Base-by-base conservation (phyloP, 306 rosid species). In the Sindora glabra region DNA sequence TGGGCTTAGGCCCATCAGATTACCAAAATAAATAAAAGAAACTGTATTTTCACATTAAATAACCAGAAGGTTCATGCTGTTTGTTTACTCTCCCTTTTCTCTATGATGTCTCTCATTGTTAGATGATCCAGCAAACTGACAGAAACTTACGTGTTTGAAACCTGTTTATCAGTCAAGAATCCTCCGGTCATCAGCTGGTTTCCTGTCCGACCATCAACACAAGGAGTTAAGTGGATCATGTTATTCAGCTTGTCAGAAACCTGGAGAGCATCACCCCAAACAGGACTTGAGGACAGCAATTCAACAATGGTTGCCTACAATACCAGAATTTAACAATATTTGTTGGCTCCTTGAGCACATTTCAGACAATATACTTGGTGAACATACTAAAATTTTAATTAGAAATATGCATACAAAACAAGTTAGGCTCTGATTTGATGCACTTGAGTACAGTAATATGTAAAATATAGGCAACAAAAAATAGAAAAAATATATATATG, bases 201-300 rank as follows among this genome's bases (percentile, higher is more conserved):
- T 76, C 98, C 98, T 56, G 95, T 91, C 72, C 96, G 95, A 70
- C 88, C 96, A 41, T 91, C 98, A 71, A 91, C 87, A 78, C 98
- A 91, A 6, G 88, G 82, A 34, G 92, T 83, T 75, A 91, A 55
- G 80, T 88, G 98, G 73, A 88, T 83, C 78, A 88, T 74, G 64
- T 64, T 69, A 79, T 74, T 83, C 74, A 92, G 76, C 76, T 65
- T 76, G 77, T 88, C 89, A 70, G 91, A 81, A 77, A 77, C 82
- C 11, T 72, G 79, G 67, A 92, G 95, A 67, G 47, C 70, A 84
- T 92, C 98, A 26, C 96, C 98, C 74, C 98, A 92, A 69, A 92
- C 98, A 73, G 96, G 96, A n/a, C n/a, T n/a, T n/a, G n/a, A n/a
- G n/a, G n/a, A 68, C 96, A 92, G 78, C 94, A 74, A 64, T 69